These are phyloP conservation scores for Aplosporella prunicola DNA, from an alignment of 2,329 filamentous ascomycete species.

Conservation along the genomic window DNA sequence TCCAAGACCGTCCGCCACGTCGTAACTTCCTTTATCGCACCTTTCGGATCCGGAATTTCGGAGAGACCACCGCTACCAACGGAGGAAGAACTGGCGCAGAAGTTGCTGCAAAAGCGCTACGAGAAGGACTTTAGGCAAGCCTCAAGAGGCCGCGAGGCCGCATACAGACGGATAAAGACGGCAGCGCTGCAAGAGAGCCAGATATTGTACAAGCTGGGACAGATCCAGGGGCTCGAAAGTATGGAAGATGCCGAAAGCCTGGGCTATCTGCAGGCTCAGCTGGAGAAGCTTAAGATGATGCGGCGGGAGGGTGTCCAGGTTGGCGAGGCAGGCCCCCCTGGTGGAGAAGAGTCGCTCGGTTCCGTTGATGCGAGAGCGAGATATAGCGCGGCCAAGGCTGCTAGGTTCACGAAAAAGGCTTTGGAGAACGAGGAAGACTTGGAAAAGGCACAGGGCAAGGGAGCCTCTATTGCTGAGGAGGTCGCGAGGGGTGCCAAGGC, in stretches of 20 bases:
- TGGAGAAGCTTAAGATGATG: not conserved
- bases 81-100: conserved; percentile 50
- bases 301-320: not conserved
- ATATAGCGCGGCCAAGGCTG: not conserved
- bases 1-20: conserved; percentile 63
- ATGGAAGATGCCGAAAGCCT: not conserved
- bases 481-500: conserved; percentile 1
- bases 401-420: not conserved
- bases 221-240: not conserved
- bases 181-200: conserved; percentile 20
- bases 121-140: conserved; percentile 48
- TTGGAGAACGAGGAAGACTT: conserved; percentile 1
- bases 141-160: conserved; percentile 22
- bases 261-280: too few species aligned
- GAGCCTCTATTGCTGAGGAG: not conserved
- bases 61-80: conserved; percentile 57
- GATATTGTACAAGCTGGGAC: conserved; percentile 12
- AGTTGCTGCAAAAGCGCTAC: conserved; percentile 45
- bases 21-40: conserved; percentile 65
- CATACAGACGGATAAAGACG: conserved; percentile 20
- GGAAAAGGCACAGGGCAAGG: not conserved
- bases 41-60: conserved; percentile 54
- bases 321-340: not conserved
- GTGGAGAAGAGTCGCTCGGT: not conserved
- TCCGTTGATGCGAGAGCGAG: not conserved